A percentile compares a stretch with the other conserved stretches of the same genome.
These are phyloP conservation scores for Penicillium psychrosexuale DNA, from an alignment of 2,329 filamentous ascomycete genomes.

Conservation along the genomic window DNA sequence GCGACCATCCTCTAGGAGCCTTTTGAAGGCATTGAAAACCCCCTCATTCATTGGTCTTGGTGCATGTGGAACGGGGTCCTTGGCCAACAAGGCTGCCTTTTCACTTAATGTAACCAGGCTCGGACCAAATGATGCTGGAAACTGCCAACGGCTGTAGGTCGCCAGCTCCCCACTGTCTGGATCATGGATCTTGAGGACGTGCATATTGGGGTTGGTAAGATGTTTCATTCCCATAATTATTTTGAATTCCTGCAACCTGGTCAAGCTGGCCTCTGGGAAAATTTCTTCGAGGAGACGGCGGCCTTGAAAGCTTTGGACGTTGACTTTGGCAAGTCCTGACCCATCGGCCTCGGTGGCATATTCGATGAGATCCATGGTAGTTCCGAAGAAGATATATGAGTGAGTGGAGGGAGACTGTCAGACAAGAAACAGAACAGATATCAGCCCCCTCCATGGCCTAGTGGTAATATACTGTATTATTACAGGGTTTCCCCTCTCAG, in stretches of 20 bases:
- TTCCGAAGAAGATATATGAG: not conserved
- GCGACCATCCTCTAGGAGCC: constrained; percentile 16
- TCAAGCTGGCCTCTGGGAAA: constrained; percentile 37
- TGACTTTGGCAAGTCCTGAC: constrained; percentile 42
- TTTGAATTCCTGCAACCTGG: constrained; percentile 37
- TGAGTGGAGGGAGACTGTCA: not conserved
- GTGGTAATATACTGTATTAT: too few relatives aligned
- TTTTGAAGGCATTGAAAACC: constrained; percentile 20
- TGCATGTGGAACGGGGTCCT: constrained; percentile 41
- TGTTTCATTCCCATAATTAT: constrained; percentile 36
- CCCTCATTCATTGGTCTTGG: constrained; percentile 47
- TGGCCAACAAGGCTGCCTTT: constrained; percentile 32
- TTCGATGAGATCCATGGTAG: constrained; percentile 29
- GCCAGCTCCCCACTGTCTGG: constrained; percentile 33
- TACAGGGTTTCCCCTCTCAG: too few relatives aligned
- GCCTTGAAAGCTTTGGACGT: constrained; percentile 46
- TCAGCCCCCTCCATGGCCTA: too few relatives aligned
- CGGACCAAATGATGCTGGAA: constrained; percentile 26
- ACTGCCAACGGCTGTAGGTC: constrained; percentile 51
- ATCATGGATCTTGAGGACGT: constrained; percentile 44
- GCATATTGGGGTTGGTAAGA: constrained; percentile 38
- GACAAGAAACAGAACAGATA: too few relatives aligned
- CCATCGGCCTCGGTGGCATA: constrained; percentile 44
- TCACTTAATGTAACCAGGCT: constrained; percentile 41
- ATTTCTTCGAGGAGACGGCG: constrained; percentile 39